Evolutionary conservation across 176 grass and related monocot genomes (phyloP), one percentile per base, ranked within the genome.

Genomic region (Stipa capillata): DNA sequence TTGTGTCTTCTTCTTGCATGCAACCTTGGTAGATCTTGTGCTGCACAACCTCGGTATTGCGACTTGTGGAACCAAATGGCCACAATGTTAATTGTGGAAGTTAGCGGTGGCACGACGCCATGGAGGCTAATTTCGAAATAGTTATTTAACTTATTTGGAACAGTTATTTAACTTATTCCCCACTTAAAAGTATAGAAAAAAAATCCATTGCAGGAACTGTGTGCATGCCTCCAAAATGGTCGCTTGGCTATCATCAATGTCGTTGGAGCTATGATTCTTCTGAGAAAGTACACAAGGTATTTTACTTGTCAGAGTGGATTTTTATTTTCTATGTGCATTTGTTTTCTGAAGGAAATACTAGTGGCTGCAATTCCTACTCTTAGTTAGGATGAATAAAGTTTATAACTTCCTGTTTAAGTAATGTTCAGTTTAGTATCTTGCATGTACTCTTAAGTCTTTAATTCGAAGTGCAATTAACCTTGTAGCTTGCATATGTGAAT

Each of bases 161-260:
- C n/a, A n/a, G n/a, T n/a, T n/a, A 71, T 82, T 63, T 77, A 53
- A 44, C 36, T 77, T 77, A 27, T 34, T 69, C 25, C 17, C 43
- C 59, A 15, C 7, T 23, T 15, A 20, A 71, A 77, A 45, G 21
- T 40, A 78, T 12, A 65, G 39, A 14, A 79, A 36, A 24, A 73
- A 34, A 0, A 15, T 83, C 4, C 59, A 66, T 55, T 89, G 15
- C 74, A 97, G 94, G 94, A 58, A 97, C 91, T 63, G 41, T 97
- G 52, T 85, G 85, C 82, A 94, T 97, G 94, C 94, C 91, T 32
- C 94, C 94, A 70, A 97, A 94, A 79, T 97, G 94, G 94, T 90
- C 86, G 58, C 80, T 97, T 81, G 94, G 94, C 15, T 97, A 97
- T 79, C 94, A 97, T 85, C 94, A 97, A 84, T 97, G 94, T 72